Evolutionary conservation across 768 basidiomycete genomes (phyloP).

Genomic region (Boletus rubroflammeus): DNA sequence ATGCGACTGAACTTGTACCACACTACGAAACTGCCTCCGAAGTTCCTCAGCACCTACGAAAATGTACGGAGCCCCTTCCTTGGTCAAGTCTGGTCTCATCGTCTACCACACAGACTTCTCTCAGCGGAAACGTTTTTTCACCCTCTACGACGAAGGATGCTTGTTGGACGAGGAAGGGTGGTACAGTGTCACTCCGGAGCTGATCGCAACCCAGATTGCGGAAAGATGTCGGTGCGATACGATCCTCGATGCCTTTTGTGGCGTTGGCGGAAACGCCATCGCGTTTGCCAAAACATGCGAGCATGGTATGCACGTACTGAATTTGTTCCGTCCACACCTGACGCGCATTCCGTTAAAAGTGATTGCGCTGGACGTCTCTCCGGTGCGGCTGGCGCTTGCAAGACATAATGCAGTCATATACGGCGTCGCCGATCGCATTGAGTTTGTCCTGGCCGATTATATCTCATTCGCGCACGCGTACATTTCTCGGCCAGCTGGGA

Average conservation of each 20-base stretch:
- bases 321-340: background rate
- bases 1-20: slow-evolving; percentile 71
- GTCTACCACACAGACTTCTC: slow-evolving; percentile 63
- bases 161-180: slow-evolving; percentile 94
- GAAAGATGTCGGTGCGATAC: slow-evolving; percentile 84
- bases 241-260: slow-evolving; percentile 92
- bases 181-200: slow-evolving; percentile 95
- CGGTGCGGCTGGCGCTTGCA: slow-evolving; percentile 82
- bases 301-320: slow-evolving; percentile 55
- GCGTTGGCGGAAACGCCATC: slow-evolving; percentile 96
- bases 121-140: slow-evolving; percentile 81
- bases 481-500: slow-evolving; percentile 26
- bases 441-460: slow-evolving; percentile 89
- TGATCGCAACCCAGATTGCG: slow-evolving; percentile 89
- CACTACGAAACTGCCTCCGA: slow-evolving; percentile 60
- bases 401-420: slow-evolving; percentile 92
- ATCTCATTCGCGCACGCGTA: slow-evolving; percentile 68
- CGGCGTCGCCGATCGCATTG: slow-evolving; percentile 92
- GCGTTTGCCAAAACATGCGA: slow-evolving; percentile 97
- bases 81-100: background rate
- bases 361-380: slow-evolving; percentile 88
- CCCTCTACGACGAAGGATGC: slow-evolving; percentile 75
- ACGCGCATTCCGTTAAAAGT: slow-evolving; percentile 46
- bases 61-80: slow-evolving; percentile 52
- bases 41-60: slow-evolving; percentile 74